Conservation (phyloP, 495 filamentous ascomycete genomes). For the Haplographium delicatum region DNA sequence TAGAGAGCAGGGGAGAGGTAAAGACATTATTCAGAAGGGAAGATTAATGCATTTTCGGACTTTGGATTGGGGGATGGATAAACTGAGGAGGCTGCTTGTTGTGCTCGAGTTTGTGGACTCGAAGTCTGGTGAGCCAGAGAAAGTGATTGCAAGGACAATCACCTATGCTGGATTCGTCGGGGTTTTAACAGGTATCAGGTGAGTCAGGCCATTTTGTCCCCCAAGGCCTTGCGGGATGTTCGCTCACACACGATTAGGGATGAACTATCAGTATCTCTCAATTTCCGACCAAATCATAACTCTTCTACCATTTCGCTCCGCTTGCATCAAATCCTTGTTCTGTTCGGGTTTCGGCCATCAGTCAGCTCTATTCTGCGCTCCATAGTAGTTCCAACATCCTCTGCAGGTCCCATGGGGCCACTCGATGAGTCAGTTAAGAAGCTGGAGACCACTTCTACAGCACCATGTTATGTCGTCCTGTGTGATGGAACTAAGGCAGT, state of each 20-base stretch:
- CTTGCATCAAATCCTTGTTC: conserved; percentile 47
- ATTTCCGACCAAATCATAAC: conserved; percentile 56
- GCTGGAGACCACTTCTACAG: too few species aligned
- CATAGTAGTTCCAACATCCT: not conserved
- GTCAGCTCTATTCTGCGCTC: conserved; percentile 49
- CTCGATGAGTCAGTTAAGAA: too few species aligned
- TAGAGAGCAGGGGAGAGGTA: conserved; percentile 11
- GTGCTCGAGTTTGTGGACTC: conserved; percentile 50
- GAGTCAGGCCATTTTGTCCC: conserved; percentile 11
- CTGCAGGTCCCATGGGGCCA: not conserved
- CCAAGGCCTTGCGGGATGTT: not conserved
- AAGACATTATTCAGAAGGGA: conserved; percentile 18
- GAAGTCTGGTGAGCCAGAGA: conserved; percentile 24
- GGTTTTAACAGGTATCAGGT: conserved; percentile 53
- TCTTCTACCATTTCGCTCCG: conserved; percentile 23
- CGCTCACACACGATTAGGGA: conserved; percentile 22
- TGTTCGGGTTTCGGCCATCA: conserved; percentile 51
- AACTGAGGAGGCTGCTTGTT: conserved; percentile 49
- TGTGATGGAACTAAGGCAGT: conserved; percentile 40
- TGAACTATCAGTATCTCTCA: conserved; percentile 56
- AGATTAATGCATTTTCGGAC: conserved; percentile 59
- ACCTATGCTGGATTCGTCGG: conserved; percentile 63
- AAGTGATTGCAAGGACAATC: conserved; percentile 51
- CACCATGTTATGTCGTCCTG: conserved; percentile 56
- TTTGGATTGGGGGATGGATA: conserved; percentile 64